Base-by-base conservation (phyloP, 2,329 filamentous ascomycete genomes). In the Phaeosphaeriaceae sp. region DNA sequence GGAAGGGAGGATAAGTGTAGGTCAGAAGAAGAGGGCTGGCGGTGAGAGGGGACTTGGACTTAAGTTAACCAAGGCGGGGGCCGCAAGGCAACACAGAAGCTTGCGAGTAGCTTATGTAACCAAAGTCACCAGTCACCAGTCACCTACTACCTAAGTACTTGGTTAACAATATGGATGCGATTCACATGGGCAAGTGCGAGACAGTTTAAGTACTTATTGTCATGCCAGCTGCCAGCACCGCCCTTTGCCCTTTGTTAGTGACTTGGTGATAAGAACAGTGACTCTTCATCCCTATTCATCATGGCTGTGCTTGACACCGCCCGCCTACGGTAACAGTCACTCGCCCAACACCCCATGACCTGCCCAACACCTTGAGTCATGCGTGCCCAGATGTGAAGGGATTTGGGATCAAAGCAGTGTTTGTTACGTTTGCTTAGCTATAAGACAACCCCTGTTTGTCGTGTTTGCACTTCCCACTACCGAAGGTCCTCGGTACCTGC, bases 1-100 rank as follows among this genome's bases (percentile, higher is more conserved):
- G 57, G 56, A 51, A 60, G 56, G 59, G 60, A 52, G n/a, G n/a
- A n/a, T n/a, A n/a, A n/a, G n/a, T 58, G 60, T 61, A 54, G 52
- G 63, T 63, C 60, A 55, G 61, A 61, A 12, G 48, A 56, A 56
- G 49, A 50, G 56, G 45, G 58, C 56, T 59, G 56, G 66, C 66
- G 69, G 63, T 72, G 70, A 70, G 67, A 46, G 60, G 64, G 59
- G 53, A 55, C 47, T 61, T 61, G 16, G 66, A 60, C 23, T 26
- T 26, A 26, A 26, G 23, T 26, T 26, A 26, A 26, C 23, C 23
- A 58, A 62, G 37, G 44, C 44, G 44, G 44, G 43, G 44, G 29
- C 29, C 34, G 42, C 42, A 47, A 70, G 62, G 64, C 64, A 67
- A 56, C 62, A 60, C 41, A 51, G 50, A 52, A 32, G 29, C 36